Base-by-base conservation (phyloP, 805 yeast genomes). In the Wickerhamiella allomyrinae region DNA sequence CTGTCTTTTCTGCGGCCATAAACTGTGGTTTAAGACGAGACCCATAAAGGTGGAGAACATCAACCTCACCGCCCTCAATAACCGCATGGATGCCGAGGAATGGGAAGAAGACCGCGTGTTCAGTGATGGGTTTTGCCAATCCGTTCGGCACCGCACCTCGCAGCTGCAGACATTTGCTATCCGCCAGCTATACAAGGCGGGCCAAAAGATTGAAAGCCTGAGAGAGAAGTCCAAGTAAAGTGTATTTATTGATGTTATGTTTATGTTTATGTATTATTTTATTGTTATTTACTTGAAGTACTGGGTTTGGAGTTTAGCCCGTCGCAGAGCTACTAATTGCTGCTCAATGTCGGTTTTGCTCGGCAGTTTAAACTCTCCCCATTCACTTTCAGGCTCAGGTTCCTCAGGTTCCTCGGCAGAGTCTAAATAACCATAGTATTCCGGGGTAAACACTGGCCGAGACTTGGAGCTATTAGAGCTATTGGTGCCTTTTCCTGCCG, bases 21-120 rank as follows among this genome's bases (percentile, higher is more conserved):
- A 74, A 53, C 34, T 73, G 1, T 54, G 74, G 13, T 69, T 74
- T 45, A 73, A 83, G 5, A 76, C 89, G 1, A 69, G 73, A 45
- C 61, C 76, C 5, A 81, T 75, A 40, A 68, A 79, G 39, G 61
- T 81, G 39, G 87, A 80, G 49, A 79, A 80, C 31, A 57, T 84
- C 45, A 91, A 83, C 57, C 69, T 79, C 55, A 91, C 80, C 55
- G 70, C 83, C 0, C 93, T 45, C 2, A 43, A 42, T 29, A 41
- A 37, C 10, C 37, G 37, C 14, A 48, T 50, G 43, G 54, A 50
- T 23, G 42, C 41, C 9, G 48, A 49, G 22, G 54, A 50, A 38
- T 50, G 54, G 54, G 52, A 43, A 20, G 54, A 50, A 34, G 54
- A 50, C 39, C 51, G 54, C 11, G 48, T 50, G 2, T 50, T 45